Evolutionary conservation across 2,329 filamentous ascomycete species (phyloP).

Genomic region (Paecilomyces dactylethromorphus): DNA sequence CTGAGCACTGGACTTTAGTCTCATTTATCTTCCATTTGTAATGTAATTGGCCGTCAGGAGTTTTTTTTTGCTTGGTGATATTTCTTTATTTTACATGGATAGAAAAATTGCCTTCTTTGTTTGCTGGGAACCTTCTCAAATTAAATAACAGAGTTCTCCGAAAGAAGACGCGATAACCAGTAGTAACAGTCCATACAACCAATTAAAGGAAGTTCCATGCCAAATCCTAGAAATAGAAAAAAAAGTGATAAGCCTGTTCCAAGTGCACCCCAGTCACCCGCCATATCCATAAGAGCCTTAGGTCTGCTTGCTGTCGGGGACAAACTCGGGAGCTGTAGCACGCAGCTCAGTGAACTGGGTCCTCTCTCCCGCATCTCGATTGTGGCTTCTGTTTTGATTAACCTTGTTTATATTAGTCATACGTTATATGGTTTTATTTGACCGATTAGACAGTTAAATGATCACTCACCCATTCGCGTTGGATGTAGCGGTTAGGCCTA

Average conservation of each 20-base stretch:
- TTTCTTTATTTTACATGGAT: too few species aligned
- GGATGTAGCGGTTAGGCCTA: background rate
- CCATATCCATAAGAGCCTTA: background rate
- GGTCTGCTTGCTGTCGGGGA: background rate
- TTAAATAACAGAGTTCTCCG: too few species aligned
- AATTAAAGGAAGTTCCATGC: background rate
- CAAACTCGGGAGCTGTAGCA: background rate
- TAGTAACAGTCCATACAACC: background rate
- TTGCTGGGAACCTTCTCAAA: too few species aligned
- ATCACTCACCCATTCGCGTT: background rate
- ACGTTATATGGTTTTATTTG: background rate
- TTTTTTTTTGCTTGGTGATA: too few species aligned
- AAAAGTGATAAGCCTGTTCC: background rate
- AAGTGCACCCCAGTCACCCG: background rate
- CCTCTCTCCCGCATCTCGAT: background rate
- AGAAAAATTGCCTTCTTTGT: too few species aligned
- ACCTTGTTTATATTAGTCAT: background rate
- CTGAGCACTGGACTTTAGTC: too few species aligned
- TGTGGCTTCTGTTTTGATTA: background rate
- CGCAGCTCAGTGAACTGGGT: background rate
- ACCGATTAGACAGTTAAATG: background rate
- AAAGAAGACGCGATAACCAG: too few species aligned
- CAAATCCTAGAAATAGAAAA: background rate
- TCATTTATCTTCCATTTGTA: too few species aligned
- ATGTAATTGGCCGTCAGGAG: too few species aligned